Evolutionary conservation across 805 yeast genomes (phyloP).

Genomic region (Candida endomychidarum): DNA sequence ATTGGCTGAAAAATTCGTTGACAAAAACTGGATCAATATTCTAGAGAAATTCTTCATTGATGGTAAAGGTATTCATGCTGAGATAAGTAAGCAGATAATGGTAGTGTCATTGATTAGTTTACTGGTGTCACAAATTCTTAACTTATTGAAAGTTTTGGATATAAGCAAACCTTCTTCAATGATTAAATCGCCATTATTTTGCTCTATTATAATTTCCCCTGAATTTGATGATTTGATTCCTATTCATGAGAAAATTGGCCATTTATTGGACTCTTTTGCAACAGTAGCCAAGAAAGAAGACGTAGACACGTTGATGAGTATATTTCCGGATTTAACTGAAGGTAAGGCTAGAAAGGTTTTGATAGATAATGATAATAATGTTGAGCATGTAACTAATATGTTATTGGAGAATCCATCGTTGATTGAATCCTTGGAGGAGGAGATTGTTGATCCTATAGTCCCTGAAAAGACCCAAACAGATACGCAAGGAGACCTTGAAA

Average conservation of each 20-base stretch:
- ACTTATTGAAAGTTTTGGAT: conserved; percentile 43
- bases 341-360: conserved; percentile 52
- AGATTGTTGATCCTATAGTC: background rate
- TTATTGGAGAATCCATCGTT: conserved; percentile 63
- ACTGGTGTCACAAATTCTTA: conserved; percentile 42
- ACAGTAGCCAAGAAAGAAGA: conserved; percentile 13
- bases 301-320: conserved; percentile 11
- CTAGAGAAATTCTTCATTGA: conserved; percentile 58
- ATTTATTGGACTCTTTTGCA: conserved; percentile 29
- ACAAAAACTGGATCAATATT: conserved; percentile 54
- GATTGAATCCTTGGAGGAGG: conserved; percentile 25
- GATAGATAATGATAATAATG: conserved; percentile 47
- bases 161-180: conserved; percentile 44
- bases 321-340: conserved; percentile 64
- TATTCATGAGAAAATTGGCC: conserved; percentile 49
- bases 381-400: conserved; percentile 57
- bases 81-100: conserved; percentile 47
- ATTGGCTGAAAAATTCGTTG: conserved; percentile 58
- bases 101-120: conserved; percentile 53
- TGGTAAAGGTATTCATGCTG: conserved; percentile 54
- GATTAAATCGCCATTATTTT: conserved; percentile 52
- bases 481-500: background rate
- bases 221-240: conserved; percentile 49
- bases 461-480: background rate
- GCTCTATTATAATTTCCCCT: conserved; percentile 52